Evolutionary conservation across 1,284 basidiomycete genomes (phyloP), one percentile per base, ranked within the genome.

Genomic region (Cerrena zonata): DNA sequence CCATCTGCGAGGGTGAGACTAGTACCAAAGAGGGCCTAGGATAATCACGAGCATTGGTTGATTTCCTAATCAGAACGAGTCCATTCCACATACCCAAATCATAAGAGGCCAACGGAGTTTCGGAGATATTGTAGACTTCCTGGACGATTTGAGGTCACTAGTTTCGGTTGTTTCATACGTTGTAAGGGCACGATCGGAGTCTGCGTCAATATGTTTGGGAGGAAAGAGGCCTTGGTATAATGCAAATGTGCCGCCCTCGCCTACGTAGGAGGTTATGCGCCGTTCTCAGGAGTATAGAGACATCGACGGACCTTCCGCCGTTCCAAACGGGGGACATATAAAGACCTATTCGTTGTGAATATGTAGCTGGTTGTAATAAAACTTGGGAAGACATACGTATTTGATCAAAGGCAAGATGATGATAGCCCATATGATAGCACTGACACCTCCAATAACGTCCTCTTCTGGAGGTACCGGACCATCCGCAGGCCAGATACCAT

Each of bases 171-270:
- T 52, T 51, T 69, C 75, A 37, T 77, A 75, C 1, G 74, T 74
- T 0, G 79, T 82, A 38, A 83, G 68, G 0, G 74, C 74, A 18
- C 80, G 68, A 55, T 79, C 79, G 1, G 71, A 70, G 51, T 80
- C 75, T 45, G 69, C 63, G 56, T 75, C 67, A 46, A 65, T 61
- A 4, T 72, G 66, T 15, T 66, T 63, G 0, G 73, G 76, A 5
- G 82, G 82, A 56, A 76, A 84, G 2, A 85, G 62, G 3, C 79
- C 76, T 55, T 82, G 79, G 57, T 70, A 85, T 5, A 86, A 63
- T 1, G 84, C 84, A 56, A 85, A 86, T 4, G 78, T 74, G 3
- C 81, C 82, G 26, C 82, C 82, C 63, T 85, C 82, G 5, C 83
- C 81, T 75, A 54, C 11, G 15, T 34, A 34, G 7, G 30, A 34